Base-by-base conservation (phyloP, 768 basidiomycete genomes). In the Rhizopogon vesiculosus region DNA sequence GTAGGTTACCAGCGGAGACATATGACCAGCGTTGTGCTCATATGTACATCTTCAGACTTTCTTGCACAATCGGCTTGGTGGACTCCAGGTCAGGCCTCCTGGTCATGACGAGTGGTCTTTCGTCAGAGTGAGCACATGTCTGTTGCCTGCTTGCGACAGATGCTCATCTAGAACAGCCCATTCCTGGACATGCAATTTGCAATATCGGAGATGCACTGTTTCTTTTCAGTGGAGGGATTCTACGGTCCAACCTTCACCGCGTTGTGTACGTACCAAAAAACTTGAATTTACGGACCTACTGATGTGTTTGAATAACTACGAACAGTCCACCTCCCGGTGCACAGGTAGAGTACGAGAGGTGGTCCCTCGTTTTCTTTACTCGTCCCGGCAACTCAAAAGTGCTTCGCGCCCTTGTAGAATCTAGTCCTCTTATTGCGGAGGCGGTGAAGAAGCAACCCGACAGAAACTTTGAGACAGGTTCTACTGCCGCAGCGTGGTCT, bases 341-440 rank as follows among this genome's bases (percentile, higher is more conserved):
- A 3, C 87, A 90, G 66, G 70, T 70, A 1, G 64, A 72, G 6
- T 66, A 74, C 38, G 79, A 80, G 33, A 76, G 87, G 12, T 87
- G 83, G 80, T 88, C 86, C 3, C 69, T 87, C 12, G 86, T 84
- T 0, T 89, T 80, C 67, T 87, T 89, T 69, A 82, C 78, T 0
- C 75, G 87, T 18, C 86, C 86, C 0, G 80, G 78, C 7, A 77
- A 86, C 62, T 72, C 74, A 1, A 69, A 77, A 39, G 54, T 75
- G 1, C 77, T 87, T 8, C 76, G 74, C 5, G 77, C 86, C 2
- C 68, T 86, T 7, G 66, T 73, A 0, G 76, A 82, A 31, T 73
- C 79, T 5, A 86, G 84, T 53, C 59, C 71, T 0, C 53, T 78
- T 1, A 78, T 87, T 15, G 78, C 81, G 0, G 73, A 76, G 2